These are phyloP conservation scores for Picea engelmannii DNA, from an alignment of 83 land plant genomes.

Conservation along the genomic window DNA sequence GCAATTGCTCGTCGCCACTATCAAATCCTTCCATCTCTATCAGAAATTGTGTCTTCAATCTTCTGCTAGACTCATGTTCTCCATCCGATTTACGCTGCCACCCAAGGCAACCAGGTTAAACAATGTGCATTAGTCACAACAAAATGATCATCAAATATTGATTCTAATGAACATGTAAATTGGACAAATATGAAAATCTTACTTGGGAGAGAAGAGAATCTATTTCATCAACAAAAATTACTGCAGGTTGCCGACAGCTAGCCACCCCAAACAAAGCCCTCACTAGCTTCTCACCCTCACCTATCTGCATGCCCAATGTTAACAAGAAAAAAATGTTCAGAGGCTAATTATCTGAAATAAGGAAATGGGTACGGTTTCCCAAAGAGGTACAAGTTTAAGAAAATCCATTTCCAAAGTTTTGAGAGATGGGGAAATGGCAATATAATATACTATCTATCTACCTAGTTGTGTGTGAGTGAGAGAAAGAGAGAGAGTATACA, in stretches of 20 bases:
- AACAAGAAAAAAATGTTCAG: conserved; percentile 1
- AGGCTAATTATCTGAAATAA: not conserved
- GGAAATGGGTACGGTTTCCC: not conserved
- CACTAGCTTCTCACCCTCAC: conserved; percentile 99
- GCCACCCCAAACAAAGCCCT: conserved; percentile 99
- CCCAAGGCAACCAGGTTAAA: conserved; percentile 2
- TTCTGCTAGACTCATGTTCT: conserved; percentile 97
- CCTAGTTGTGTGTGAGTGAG: too few species aligned
- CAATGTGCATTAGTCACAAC: not conserved
- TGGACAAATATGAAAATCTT: not conserved
- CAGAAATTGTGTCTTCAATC: conserved; percentile 94
- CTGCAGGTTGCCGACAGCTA: conserved; percentile 99
- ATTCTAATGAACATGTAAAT: not conserved
- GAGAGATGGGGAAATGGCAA: too few species aligned
- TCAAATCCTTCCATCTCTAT: conserved; percentile 99
- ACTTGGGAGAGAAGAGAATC: conserved; percentile 99
- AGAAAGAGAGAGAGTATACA: too few species aligned
- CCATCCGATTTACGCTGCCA: conserved; percentile 98
- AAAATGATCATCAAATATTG: not conserved
- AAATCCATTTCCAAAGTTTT: too few species aligned
- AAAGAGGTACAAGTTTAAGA: too few species aligned
- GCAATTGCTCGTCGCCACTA: conserved; percentile 92
- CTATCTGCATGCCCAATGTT: conserved; percentile 58
- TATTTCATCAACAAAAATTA: conserved; percentile 99
- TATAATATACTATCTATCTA: too few species aligned